Evolutionary conservation across 2,329 filamentous ascomycete genomes (phyloP).

Genomic region (Dothistroma pini): DNA sequence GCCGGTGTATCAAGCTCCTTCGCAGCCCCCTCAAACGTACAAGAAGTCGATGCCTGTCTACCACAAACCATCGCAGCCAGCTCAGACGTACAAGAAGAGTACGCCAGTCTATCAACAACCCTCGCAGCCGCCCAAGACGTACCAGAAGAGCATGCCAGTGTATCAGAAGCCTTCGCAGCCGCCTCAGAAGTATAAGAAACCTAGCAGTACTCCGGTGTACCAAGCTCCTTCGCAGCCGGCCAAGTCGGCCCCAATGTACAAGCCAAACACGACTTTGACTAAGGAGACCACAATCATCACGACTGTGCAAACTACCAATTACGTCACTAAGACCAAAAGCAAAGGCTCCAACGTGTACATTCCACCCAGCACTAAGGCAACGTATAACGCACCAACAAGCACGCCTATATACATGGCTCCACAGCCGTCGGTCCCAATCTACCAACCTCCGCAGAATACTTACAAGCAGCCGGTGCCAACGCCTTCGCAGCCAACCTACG

Average conservation of each 20-base stretch:
- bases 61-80: neutral
- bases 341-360: neutral
- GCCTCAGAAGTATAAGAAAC: too few species aligned
- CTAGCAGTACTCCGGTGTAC: neutral
- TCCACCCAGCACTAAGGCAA: neutral
- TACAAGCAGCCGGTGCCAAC: neutral
- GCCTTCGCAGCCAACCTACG: neutral
- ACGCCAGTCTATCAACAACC: neutral
- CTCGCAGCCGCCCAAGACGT: neutral
- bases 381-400: neutral
- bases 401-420: too few species aligned
- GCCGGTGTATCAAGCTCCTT: neutral
- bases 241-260: neutral
- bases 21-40: neutral
- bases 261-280: neutral
- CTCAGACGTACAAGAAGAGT: neutral
- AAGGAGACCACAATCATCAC: neutral
- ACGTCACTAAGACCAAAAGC: neutral
- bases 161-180: too few species aligned
- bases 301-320: neutral
- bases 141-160: neutral
- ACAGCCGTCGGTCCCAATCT: neutral
- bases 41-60: neutral
- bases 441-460: neutral
- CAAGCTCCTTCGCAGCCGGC: neutral